These are phyloP conservation scores for Betula pendula DNA, from an alignment of 306 rosid species.

Conservation along the genomic window DNA sequence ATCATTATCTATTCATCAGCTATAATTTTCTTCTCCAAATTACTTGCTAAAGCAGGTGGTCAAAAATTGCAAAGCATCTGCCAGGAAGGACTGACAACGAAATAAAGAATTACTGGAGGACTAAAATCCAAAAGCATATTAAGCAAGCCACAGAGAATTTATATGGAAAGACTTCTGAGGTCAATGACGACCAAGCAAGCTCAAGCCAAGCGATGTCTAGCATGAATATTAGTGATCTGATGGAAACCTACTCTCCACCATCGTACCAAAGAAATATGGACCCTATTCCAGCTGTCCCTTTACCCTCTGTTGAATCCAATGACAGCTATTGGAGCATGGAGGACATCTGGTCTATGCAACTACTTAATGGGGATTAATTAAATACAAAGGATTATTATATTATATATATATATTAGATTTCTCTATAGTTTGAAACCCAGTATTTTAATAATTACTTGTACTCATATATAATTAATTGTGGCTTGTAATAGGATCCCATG, in stretches of 20 bases:
- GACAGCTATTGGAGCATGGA: constrained; percentile 84
- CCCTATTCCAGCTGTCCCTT: constrained; percentile 28
- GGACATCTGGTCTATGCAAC: constrained; percentile 93
- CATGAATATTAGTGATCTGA: constrained; percentile 31
- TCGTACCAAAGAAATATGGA: constrained; percentile 37
- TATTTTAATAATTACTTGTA: constrained; percentile 2
- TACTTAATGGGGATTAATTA: constrained; percentile 65
- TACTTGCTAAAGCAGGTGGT: constrained; percentile 64
- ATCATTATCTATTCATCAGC: background rate
- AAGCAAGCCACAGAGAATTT: constrained; percentile 57
- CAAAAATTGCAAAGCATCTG: constrained; percentile 90
- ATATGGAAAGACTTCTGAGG: constrained; percentile 44
- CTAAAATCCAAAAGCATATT: constrained; percentile 91
- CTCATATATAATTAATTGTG: constrained; percentile 20
- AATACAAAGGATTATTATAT: too few relatives aligned
- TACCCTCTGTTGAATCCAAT: constrained; percentile 32
- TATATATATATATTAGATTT: constrained; percentile 39
- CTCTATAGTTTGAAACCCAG: constrained; percentile 31
- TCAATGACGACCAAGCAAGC: constrained; percentile 38
- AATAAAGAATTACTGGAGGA: constrained; percentile 97
- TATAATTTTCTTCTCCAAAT: constrained; percentile 4
- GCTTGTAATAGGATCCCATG: constrained; percentile 37
- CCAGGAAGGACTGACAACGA: constrained; percentile 98
- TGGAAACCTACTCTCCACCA: constrained; percentile 47
- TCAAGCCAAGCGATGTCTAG: constrained; percentile 44